Base-by-base conservation (phyloP, 352 stramenopile species). In the Pythium aphanidermatum region DNA sequence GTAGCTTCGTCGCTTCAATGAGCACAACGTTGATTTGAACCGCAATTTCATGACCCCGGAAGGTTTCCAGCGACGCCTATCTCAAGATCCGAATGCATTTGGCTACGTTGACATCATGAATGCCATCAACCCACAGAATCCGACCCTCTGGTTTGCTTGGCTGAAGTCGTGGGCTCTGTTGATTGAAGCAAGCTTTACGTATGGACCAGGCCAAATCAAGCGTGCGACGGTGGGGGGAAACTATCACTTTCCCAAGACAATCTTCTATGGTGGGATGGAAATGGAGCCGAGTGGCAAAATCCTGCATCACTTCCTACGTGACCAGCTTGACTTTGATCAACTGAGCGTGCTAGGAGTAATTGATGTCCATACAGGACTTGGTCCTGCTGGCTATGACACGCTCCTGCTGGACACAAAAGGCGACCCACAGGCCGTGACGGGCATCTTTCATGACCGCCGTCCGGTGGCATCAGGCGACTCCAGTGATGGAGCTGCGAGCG, bases 11-110 rank as follows among this genome's bases (percentile, higher is more conserved):
- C 70, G 89, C 11, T 85, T 82, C 35, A 98, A 97, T 54, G 89
- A 97, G 60, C 65, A 97, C 54, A 96, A 96, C 52, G 86, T 98
- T 20, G 89, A 98, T 59, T 66, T 98, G 34, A 97, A 97, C 60
- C 74, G 88, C 16, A 97, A 97, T 62, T 87, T 71, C 35, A 60
- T 97, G 29, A 74, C 56, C 17, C 48, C 50, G 0, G 60, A 80
- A 14, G 56, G 75, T 17, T 93, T 86, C 44, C 35, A 68, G 26
- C 45, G 65, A n/a, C 62, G 77, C 10, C 51, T 65, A 19, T 39
- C 25, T 5, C 45, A 63, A 27, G 77, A 95, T 63, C 76, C 85
- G 14, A 96, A 96, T 46, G 65, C 65, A 48, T 58, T 63, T 11
- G 68, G 74, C 16, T 96, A 96, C 48, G 41, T 88, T n/a, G 69